Percentiles rank a stretch among this genome's conserved stretches.
Conservation (phyloP, 352 stramenopile genomes). For the Phytopythium litorale region DNA sequence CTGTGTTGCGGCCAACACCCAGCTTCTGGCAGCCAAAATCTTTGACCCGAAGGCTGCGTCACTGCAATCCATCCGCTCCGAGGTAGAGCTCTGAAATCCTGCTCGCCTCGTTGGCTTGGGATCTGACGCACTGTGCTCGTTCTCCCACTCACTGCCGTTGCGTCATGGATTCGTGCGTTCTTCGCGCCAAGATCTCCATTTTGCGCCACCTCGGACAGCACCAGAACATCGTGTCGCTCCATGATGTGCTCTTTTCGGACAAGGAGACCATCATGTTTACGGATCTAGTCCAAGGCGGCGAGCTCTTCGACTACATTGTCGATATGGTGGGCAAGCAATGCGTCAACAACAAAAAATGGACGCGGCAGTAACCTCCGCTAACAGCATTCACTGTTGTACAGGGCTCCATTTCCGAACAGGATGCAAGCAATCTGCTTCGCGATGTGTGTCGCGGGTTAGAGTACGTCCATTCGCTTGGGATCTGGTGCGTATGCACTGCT, state of each 20-base stretch:
- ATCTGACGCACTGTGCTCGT: no score
- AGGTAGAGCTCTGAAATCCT: slow-evolving; percentile 21
- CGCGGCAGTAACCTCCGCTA: no score
- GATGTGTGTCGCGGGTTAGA: slow-evolving; percentile 59
- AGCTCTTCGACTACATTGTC: slow-evolving; percentile 83
- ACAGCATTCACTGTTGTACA: slow-evolving; percentile 5
- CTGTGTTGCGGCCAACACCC: not conserved
- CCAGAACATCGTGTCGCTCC: slow-evolving; percentile 65
- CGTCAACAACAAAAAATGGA: no score
- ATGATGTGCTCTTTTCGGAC: slow-evolving; percentile 56
- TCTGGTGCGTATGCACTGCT: slow-evolving; percentile 36
- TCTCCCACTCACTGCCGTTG: no score
- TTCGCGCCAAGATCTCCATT: slow-evolving; percentile 43
- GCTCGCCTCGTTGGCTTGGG: no score
- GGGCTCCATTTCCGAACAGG: slow-evolving; percentile 72
- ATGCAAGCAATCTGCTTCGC: slow-evolving; percentile 59
- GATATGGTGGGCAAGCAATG: slow-evolving; percentile 31
- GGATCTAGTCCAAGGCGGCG: slow-evolving; percentile 67
- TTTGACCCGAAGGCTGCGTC: slow-evolving; percentile 64
- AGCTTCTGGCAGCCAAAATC: slow-evolving; percentile 67
- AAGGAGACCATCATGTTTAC: slow-evolving; percentile 79
- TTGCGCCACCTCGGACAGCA: slow-evolving; percentile 55
- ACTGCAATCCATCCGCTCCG: slow-evolving; percentile 47
- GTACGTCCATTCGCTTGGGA: slow-evolving; percentile 60
- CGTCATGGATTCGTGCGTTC: no score